phyloP scores from a whole-genome alignment of 1,284 basidiomycete species.

The Microstroma glucosiphilum region DNA sequence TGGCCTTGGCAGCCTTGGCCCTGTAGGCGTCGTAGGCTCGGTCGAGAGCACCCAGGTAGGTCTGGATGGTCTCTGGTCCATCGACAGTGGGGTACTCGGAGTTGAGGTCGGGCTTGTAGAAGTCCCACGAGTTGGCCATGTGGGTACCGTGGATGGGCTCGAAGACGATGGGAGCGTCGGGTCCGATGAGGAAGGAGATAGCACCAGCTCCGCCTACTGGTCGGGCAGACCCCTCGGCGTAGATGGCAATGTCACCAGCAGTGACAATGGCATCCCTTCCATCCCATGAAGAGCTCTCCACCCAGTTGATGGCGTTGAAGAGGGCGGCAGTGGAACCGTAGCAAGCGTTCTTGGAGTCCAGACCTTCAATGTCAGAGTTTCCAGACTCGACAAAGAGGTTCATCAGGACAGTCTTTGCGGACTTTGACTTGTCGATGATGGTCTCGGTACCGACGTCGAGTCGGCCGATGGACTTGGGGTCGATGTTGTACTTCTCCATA shows the following conservation, averaged over 20 bases:
- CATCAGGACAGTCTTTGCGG: constrained; percentile 97
- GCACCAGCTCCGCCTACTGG: constrained; percentile 97
- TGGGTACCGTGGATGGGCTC: constrained; percentile 94
- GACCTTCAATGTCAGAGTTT: constrained; percentile 95
- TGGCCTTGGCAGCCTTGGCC: constrained; percentile 65
- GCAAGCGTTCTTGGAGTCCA: constrained; percentile 99
- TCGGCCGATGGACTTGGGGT: constrained; percentile 91
- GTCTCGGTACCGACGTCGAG: constrained; percentile 98
- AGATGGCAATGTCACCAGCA: constrained; percentile 94
- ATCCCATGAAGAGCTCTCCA: constrained; percentile 95
- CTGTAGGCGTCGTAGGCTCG: constrained; percentile 80
- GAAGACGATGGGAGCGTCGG: constrained; percentile 85
- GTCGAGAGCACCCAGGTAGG: constrained; percentile 91
- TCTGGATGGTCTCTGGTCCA: constrained; percentile 89
- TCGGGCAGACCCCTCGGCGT: constrained; percentile 88
- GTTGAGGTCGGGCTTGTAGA: constrained; percentile 50
- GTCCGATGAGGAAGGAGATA: constrained; percentile 88
- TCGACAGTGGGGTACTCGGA: constrained; percentile 91
- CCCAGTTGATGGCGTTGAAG: constrained; percentile 89
- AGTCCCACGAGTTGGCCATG: constrained; percentile 85
- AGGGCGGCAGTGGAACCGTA: constrained; percentile 97
- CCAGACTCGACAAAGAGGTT: constrained; percentile 85
- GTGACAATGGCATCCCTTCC: constrained; percentile 96
- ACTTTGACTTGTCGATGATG: constrained; percentile 99
- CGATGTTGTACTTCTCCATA: constrained; percentile 88